These are phyloP conservation scores for Wickerhamomyces sp. DNA, from an alignment of 1,139 yeast species.

Conservation along the genomic window DNA sequence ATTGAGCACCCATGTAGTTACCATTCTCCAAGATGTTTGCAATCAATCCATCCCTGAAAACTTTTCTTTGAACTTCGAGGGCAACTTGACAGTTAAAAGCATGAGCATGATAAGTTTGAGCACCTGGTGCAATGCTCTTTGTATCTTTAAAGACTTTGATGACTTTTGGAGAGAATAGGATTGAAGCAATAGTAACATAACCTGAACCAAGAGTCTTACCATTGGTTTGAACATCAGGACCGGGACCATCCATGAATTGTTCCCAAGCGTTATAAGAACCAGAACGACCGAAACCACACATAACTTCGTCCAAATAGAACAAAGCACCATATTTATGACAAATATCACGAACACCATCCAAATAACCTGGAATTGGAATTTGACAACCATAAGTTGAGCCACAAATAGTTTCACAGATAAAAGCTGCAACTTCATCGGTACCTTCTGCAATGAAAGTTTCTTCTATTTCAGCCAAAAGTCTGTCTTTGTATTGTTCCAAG, in stretches of 20 bases:
- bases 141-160: slow-evolving; percentile 29
- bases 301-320: slow-evolving; percentile 57
- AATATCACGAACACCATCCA: slow-evolving; percentile 46
- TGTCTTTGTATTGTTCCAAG: slow-evolving; percentile 41
- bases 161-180: slow-evolving; percentile 47
- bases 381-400: slow-evolving; percentile 57
- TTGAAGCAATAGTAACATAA: slow-evolving; percentile 56
- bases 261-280: slow-evolving; percentile 51
- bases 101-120: slow-evolving; percentile 58
- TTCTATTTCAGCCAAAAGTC: slow-evolving; percentile 44
- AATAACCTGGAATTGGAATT: slow-evolving; percentile 52
- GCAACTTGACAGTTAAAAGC: slow-evolving; percentile 57
- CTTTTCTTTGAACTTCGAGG: slow-evolving; percentile 50
- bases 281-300: slow-evolving; percentile 61
- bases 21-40: slow-evolving; percentile 47
- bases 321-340: slow-evolving; percentile 56
- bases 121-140: slow-evolving; percentile 41
- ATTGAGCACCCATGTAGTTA: slow-evolving; percentile 39
- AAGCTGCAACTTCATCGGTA: slow-evolving; percentile 49
- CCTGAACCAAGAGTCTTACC: slow-evolving; percentile 67
- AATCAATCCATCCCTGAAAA: slow-evolving; percentile 38
- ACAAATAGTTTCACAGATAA: slow-evolving; percentile 50
- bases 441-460: slow-evolving; percentile 43
- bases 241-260: slow-evolving; percentile 41
- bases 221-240: slow-evolving; percentile 56